Evolutionary conservation across 2,329 filamentous ascomycete species (phyloP).

Genomic region (Periconia sp.): DNA sequence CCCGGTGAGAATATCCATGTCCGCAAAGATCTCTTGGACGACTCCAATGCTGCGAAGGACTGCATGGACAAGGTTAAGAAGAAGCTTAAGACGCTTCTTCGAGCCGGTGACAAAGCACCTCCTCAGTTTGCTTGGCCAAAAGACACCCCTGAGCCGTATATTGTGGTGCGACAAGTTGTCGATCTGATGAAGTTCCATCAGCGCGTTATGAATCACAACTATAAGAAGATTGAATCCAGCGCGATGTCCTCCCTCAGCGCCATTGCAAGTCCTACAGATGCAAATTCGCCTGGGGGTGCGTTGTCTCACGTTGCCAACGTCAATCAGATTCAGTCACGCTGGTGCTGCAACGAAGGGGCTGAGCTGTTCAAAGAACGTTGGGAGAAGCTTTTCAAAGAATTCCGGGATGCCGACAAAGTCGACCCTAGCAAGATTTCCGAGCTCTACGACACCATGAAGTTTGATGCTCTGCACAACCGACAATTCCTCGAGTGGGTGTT

Average conservation of each 20-base stretch:
- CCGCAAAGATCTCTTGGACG: conserved; percentile 92
- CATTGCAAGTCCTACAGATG: conserved; percentile 30
- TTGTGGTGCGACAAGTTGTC: conserved; percentile 90
- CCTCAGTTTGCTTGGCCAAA: conserved; percentile 97
- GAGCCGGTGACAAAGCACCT: conserved; percentile 91
- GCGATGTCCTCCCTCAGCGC: conserved; percentile 67
- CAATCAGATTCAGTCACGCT: conserved; percentile 77
- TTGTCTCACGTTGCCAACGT: conserved; percentile 41
- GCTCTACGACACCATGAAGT: conserved; percentile 99
- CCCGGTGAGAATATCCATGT: conserved; percentile 86
- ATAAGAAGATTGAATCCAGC: conserved; percentile 74
- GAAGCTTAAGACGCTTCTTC: conserved; percentile 90
- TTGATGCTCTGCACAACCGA: conserved; percentile 94
- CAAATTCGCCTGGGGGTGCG: conserved; percentile 49
- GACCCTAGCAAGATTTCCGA: conserved; percentile 99
- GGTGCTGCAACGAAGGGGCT: conserved; percentile 96
- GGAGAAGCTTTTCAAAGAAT: conserved; percentile 98
- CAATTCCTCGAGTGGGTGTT: conserved; percentile 98
- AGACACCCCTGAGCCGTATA: conserved; percentile 90
- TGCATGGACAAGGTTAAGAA: conserved; percentile 99
- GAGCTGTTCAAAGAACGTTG: conserved; percentile 95
- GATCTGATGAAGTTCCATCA: conserved; percentile 98
- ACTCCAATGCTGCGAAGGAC: conserved; percentile 98
- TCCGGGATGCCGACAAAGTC: conserved; percentile 95
- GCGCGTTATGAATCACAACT: conserved; percentile 93